Conservation (phyloP, 306 rosid genomes). For the Acacia melanoxylon region DNA sequence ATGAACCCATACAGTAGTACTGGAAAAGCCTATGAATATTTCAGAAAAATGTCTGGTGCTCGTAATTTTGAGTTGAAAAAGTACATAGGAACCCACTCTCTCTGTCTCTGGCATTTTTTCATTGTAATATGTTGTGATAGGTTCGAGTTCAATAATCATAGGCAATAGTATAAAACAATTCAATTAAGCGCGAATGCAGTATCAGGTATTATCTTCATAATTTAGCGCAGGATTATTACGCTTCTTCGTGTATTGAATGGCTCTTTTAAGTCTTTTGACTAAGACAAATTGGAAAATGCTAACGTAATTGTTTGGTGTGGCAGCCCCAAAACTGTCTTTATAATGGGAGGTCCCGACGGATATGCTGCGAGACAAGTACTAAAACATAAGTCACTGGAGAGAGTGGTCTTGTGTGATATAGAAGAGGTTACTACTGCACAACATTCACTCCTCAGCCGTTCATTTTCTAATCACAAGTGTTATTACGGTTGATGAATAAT, state of each 20-base stretch:
- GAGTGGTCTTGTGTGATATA: slow-evolving; percentile 87
- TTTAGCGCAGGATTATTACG: neutral
- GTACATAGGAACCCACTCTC: neutral
- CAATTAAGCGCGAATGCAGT: neutral
- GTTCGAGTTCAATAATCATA: neutral
- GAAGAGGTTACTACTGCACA: slow-evolving; percentile 56
- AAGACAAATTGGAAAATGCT: slow-evolving; percentile 27
- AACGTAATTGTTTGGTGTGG: slow-evolving; percentile 10
- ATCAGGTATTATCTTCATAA: neutral
- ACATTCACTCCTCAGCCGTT: neutral
- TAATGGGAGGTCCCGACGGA: slow-evolving; percentile 99
- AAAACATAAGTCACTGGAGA: slow-evolving; percentile 73
- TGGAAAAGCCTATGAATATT: neutral
- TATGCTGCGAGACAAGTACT: slow-evolving; percentile 96
- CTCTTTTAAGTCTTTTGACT: slow-evolving; percentile 29
- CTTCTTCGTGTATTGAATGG: slow-evolving; percentile 15
- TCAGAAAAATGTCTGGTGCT: neutral
- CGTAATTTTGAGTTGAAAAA: neutral
- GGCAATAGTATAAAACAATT: too few relatives aligned
- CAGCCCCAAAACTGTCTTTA: slow-evolving; percentile 76
- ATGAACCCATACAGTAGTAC: neutral
- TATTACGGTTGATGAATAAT: neutral
- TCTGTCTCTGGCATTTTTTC: too few relatives aligned
- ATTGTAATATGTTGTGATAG: neutral
- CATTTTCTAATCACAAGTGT: neutral